Evolutionary conservation across 2,329 filamentous ascomycete genomes (phyloP), one percentile per base, ranked within the genome.

Genomic region (Beauveria sp.): DNA sequence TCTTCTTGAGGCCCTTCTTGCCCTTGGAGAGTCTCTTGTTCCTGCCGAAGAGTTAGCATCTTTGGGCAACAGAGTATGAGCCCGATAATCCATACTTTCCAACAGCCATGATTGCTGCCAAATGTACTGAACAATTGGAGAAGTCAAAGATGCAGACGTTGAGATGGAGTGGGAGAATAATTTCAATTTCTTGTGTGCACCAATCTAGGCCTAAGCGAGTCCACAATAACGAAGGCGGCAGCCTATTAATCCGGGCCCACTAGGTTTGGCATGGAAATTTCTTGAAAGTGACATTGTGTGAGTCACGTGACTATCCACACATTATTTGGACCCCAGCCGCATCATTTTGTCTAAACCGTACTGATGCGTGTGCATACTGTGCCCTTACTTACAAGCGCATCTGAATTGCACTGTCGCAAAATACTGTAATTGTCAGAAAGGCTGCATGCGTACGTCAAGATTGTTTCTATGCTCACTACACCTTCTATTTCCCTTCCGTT

Each of bases 1-100:
- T 93, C 93, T 99, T 98, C 91, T 98, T 98, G 79, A 98, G 86
- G 81, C 95, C 93, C 88, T 99, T 99, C 91, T 98, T 99, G 84
- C 95, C 95, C 88, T 99, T 99, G 71, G 95, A 98, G 85, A 99
- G 88, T 87, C 95, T 92, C 92, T 99, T 99, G 89, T 99, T 99
- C 91, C 89, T 92, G 72, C 45, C 62, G 3, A 53, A 50, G 61
- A 48, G 64, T 71, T 63, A 73, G 69, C 61, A 66, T 58, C 24
- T 43, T 26, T 38, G n/a, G 63, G 12, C 34, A 62, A 38, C 49
- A 52, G 53, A 52, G 52, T 34, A 43, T 22, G 20, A 26, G 45
- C 52, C 60, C 55, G 50, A 22, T 62, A 45, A 66, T 69, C 68
- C 80, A 76, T 77, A 83, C 81, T 83, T 83, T 80, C 81, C 81